Evolutionary conservation across 345 rosid species (phyloP).

Genomic region (Corchorus olitorius): DNA sequence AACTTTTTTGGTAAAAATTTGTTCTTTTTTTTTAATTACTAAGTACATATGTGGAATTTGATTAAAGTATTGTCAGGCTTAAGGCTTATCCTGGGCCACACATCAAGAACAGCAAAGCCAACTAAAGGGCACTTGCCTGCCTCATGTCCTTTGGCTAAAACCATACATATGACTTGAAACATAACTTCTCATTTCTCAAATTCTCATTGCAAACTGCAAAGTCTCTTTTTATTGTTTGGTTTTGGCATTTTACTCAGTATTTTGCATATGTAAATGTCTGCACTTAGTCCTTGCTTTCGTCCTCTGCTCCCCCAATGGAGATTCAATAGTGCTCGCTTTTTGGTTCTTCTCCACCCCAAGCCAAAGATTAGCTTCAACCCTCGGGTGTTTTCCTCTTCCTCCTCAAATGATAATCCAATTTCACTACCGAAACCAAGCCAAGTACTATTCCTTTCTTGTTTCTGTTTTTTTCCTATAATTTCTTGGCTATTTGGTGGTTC

Average conservation of each 20-base stretch:
- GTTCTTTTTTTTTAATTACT: neutral
- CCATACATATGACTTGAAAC: neutral
- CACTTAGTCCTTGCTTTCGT: conserved; percentile 35
- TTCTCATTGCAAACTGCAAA: too few relatives aligned
- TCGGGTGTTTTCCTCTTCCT: conserved; percentile 41
- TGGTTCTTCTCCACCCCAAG: conserved; percentile 25
- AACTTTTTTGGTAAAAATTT: neutral
- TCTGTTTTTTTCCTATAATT: neutral
- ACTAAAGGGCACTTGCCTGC: neutral
- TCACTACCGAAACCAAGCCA: conserved; percentile 46
- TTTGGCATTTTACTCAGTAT: neutral
- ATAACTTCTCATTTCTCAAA: neutral
- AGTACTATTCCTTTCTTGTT: conserved; percentile 25
- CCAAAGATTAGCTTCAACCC: conserved; percentile 35
- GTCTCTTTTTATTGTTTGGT: neutral
- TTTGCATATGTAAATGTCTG: conserved; percentile 30
- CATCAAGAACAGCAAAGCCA: neutral
- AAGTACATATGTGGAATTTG: neutral
- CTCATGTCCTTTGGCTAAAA: neutral
- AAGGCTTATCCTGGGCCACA: conserved; percentile 2
- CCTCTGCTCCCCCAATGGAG: conserved; percentile 40
- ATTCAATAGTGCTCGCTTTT: conserved; percentile 22
- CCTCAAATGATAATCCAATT: conserved; percentile 34
- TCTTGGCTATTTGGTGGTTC: neutral
- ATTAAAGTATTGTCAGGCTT: neutral